phyloP scores from a whole-genome alignment of 192 early-diverging fungal species.

The Coemansia sp. region DNA sequence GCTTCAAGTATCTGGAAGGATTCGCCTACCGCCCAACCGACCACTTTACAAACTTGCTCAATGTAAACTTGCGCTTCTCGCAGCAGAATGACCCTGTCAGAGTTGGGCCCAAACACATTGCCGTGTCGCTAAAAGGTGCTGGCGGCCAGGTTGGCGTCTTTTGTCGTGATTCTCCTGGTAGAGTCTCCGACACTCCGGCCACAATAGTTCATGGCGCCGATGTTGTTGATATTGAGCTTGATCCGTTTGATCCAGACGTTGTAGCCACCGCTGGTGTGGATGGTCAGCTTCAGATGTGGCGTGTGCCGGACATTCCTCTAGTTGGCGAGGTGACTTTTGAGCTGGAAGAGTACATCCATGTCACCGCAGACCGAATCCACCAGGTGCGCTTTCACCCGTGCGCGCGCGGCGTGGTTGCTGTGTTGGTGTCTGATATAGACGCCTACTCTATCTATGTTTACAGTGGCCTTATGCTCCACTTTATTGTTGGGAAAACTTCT shows the following conservation, averaged over 20 bases:
- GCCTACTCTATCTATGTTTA: conserved; percentile 38
- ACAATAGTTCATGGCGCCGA: conserved; percentile 54
- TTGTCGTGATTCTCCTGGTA: conserved; percentile 64
- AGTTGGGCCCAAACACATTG: conserved; percentile 63
- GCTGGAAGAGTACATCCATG: conserved; percentile 39
- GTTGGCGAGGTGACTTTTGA: conserved; percentile 31
- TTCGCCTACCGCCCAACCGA: conserved; percentile 61
- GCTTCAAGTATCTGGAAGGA: conserved; percentile 63
- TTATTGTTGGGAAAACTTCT: conserved; percentile 28
- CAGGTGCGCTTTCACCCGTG: conserved; percentile 48
- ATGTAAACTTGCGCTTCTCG: conserved; percentile 33
- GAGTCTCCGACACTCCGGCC: conserved; percentile 41
- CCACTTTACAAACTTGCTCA: conserved; percentile 64
- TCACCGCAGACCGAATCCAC: conserved; percentile 38
- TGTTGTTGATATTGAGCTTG: conserved; percentile 67
- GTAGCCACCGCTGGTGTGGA: conserved; percentile 42
- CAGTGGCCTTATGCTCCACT: conserved; percentile 32
- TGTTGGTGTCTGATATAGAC: conserved; percentile 31
- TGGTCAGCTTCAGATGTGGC: conserved; percentile 45
- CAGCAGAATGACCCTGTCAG: conserved; percentile 40
- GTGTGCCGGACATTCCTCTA: conserved; percentile 30
- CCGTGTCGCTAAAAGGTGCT: conserved; percentile 69
- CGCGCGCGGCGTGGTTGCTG: conserved; percentile 25
- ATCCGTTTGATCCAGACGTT: conserved; percentile 65
- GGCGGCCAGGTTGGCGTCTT: conserved; percentile 80